A percentile compares a stretch with the other conserved stretches of the same genome.
Conservation (phyloP, 1,139 yeast genomes). For the Yamadazyma oceani region DNA sequence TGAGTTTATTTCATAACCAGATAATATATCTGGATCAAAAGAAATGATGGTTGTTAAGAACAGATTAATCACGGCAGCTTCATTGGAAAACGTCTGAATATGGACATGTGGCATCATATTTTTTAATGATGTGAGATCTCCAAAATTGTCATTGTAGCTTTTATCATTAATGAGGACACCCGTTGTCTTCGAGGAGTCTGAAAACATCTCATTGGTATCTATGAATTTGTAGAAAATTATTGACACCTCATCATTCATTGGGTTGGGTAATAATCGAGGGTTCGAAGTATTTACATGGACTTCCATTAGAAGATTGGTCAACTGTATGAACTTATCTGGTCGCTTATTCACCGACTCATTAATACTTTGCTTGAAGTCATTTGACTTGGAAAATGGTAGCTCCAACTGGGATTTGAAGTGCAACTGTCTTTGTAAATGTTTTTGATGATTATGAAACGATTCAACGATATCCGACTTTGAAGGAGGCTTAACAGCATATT, state of each 20-base stretch:
- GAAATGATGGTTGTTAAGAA: conserved; percentile 56
- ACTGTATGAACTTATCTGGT: conserved; percentile 45
- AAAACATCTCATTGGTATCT: conserved; percentile 37
- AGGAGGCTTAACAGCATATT: conserved; percentile 33
- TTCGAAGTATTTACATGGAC: conserved; percentile 58
- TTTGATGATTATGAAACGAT: conserved; percentile 22
- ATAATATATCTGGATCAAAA: conserved; percentile 82
- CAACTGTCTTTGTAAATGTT: conserved; percentile 13
- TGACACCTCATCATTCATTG: conserved; percentile 54
- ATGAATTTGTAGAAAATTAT: conserved; percentile 66
- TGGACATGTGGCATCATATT: conserved; percentile 15
- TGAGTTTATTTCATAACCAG: conserved; percentile 82
- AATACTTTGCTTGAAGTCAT: conserved; percentile 35
- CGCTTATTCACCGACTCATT: conserved; percentile 34
- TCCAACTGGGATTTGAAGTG: conserved; percentile 51
- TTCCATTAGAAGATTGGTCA: conserved; percentile 65
- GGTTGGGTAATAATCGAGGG: conserved; percentile 60
- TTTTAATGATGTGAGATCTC: not conserved
- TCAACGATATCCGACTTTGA: conserved; percentile 19
- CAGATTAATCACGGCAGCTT: conserved; percentile 54
- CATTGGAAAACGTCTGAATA: conserved; percentile 44
- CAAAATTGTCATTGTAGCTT: conserved; percentile 2
- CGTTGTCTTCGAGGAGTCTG: conserved; percentile 11
- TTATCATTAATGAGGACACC: conserved; percentile 20
- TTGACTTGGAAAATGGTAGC: conserved; percentile 40